These are phyloP conservation scores for Tranzscheliella williamsii DNA, from an alignment of 1,284 basidiomycete species.

Conservation along the genomic window DNA sequence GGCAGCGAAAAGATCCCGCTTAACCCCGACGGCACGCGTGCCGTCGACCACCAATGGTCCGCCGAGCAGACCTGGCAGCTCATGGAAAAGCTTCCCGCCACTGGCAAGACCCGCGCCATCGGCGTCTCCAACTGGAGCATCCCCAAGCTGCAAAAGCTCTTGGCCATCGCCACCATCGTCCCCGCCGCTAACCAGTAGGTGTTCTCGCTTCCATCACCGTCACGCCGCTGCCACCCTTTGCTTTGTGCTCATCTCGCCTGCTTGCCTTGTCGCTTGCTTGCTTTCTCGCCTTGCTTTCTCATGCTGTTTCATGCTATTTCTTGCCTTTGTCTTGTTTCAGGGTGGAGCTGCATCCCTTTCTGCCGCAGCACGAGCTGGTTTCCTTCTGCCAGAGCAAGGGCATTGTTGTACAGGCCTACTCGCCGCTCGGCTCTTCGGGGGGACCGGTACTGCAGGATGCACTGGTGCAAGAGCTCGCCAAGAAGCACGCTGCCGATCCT, in stretches of 20 bases:
- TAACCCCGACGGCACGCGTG: slow-evolving; percentile 71
- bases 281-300: not conserved
- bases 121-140: slow-evolving; percentile 64
- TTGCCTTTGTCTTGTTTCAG: not conserved
- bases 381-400: slow-evolving; percentile 66
- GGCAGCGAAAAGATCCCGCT: slow-evolving; percentile 70
- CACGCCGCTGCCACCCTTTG: too few species aligned
- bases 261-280: too few species aligned
- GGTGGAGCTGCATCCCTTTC: slow-evolving; percentile 46
- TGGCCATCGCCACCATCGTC: slow-evolving; percentile 69
- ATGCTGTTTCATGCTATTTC: not conserved
- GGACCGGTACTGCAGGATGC: slow-evolving; percentile 33
- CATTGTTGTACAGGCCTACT: slow-evolving; percentile 43
- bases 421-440: slow-evolving; percentile 44
- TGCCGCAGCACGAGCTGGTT: slow-evolving; percentile 78
- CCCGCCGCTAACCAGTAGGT: slow-evolving; percentile 72
- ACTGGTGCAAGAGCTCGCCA: slow-evolving; percentile 39
- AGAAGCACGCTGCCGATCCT: slow-evolving; percentile 29
- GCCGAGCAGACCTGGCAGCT: slow-evolving; percentile 77
- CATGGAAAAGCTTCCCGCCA: slow-evolving; percentile 75
- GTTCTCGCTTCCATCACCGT: slow-evolving; percentile 1
- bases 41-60: slow-evolving; percentile 69
- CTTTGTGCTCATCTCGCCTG: too few species aligned
- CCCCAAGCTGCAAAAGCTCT: slow-evolving; percentile 50
- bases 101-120: slow-evolving; percentile 76